Conservation (phyloP, 306 rosid genomes). For the Hippophae gyantsensis region DNA sequence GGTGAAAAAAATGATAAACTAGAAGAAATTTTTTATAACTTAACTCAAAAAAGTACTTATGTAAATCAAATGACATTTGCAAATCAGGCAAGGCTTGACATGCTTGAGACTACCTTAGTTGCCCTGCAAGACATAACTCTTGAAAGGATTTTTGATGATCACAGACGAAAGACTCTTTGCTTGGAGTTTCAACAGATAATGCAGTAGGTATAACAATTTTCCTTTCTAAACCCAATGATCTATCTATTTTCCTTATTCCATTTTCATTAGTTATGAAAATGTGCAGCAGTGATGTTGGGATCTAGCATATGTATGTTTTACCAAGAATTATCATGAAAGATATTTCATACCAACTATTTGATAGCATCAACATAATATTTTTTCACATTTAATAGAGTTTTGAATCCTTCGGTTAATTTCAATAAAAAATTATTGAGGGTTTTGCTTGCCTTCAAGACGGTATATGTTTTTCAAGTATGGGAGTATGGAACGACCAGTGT, state of each 20-base stretch:
- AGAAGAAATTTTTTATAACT: too few relatives aligned
- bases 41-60: too few relatives aligned
- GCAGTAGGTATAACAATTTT: conserved; percentile 60
- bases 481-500: conserved; percentile 56
- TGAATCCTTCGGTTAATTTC: conserved; percentile 5
- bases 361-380: too few relatives aligned
- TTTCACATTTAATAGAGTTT: not conserved
- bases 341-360: too few relatives aligned
- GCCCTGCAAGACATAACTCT: conserved; percentile 81
- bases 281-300: too few relatives aligned
- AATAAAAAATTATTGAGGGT: conserved; percentile 36
- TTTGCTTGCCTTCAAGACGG: conserved; percentile 95
- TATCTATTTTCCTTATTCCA: too few relatives aligned
- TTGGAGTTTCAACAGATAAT: conserved; percentile 92
- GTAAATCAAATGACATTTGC: conserved; percentile 12
- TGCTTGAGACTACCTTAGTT: conserved; percentile 95
- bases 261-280: too few relatives aligned
- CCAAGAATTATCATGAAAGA: too few relatives aligned
- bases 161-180: conserved; percentile 73
- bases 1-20: conserved; percentile 1
- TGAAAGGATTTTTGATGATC: conserved; percentile 91
- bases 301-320: too few relatives aligned
- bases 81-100: conserved; percentile 96
- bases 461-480: conserved; percentile 98
- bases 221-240: not conserved